Base-by-base conservation (phyloP, 371 early-diverging fungal species). In the Mortierella sp. region DNA sequence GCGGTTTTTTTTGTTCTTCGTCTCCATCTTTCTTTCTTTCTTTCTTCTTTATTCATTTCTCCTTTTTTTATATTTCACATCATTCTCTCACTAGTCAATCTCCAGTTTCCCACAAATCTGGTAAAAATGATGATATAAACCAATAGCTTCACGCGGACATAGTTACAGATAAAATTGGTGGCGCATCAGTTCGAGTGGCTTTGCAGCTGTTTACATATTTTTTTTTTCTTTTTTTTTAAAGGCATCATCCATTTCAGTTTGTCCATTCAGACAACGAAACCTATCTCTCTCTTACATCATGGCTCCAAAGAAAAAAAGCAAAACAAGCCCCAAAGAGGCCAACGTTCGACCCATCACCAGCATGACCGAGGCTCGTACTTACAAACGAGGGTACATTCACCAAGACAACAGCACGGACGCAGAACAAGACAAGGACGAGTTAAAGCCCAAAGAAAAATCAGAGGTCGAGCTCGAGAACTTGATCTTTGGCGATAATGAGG, bases 401-500 rank as follows among this genome's bases (percentile, higher is more conserved):
- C 50, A 50, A 21, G 14, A 28, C 28, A 32, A 49, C 43, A 56
- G 8, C 47, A 46, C 1, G 27, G 44, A 39, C 27, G 23, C 31
- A 11, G 53, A 53, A 9, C 37, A 56, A 19, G 51, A 64, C 14
- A 31, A 66, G 17, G 54, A 59, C 9, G 42, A 51, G 6, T 14
- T 55, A 9, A 69, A 69, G 37, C 63, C 78, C 44, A 76, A 76
- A 32, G 78, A 76, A n/a, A 70, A 76, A 55, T 50, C 70, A 3
- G 78, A 76, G 32, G 24, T 70, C 19, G 78, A 76, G 39, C 70
- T 76, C 34, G 78, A 76, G 48, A 76, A 52, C 59, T 12, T 76
- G 62, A 61, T 76, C 48, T 76, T 76, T 56, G 78, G 78, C 12
- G 78, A 76, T 57, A 60, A 64, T 37, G 58, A 57, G 6, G 76